Evolutionary conservation across 2,329 filamentous ascomycete species (phyloP), one percentile per base, ranked within the genome.

Genomic region (Fusarium sp.): DNA sequence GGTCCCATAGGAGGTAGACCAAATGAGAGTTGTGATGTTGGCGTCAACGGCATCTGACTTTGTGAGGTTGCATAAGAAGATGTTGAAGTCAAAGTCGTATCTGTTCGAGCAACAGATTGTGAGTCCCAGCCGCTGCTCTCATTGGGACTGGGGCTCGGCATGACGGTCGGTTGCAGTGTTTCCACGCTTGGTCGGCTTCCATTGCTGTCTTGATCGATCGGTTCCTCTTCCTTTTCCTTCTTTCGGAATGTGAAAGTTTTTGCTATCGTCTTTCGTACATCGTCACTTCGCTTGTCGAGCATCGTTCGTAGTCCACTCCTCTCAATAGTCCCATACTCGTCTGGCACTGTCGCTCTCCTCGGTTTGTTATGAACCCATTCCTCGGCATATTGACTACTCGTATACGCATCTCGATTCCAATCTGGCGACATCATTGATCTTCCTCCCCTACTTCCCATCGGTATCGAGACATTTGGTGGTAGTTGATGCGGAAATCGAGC

Each of bases 221-320:
- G 39, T 24, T 71, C 73, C 28, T 73, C 73, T 39, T 86, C 84
- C 65, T 85, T 85, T 75, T 87, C 87, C 77, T 85, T 87, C 56
- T 79, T 81, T 17, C 85, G 84, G 70, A 90, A 89, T 1, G 83
- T 81, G 71, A 90, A 89, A 0, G 86, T 87, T 66, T 88, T 89
- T 18, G 85, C 86, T 5, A 90, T 79, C 0, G 87, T 87, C 53
- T 85, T 86, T 42, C 88, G 82, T 26, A 90, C 85, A 30, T 83
- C 84, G n/a, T 89, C 87, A 73, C 88, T 90, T 75, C 84, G 88
- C 80, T 87, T 88, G 72, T 90, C 88, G 54, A 90, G 81, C 28
- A 83, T 84, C 50, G 81, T 86, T 51, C 88, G 83, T 55, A 90
- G 81, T 0, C 86, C 86, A 5, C 87, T 89, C 73, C 87, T 87